Percentiles rank a stretch among this genome's conserved stretches.
Conservation (phyloP, 768 basidiomycete species). For the Ramaria sp. region DNA sequence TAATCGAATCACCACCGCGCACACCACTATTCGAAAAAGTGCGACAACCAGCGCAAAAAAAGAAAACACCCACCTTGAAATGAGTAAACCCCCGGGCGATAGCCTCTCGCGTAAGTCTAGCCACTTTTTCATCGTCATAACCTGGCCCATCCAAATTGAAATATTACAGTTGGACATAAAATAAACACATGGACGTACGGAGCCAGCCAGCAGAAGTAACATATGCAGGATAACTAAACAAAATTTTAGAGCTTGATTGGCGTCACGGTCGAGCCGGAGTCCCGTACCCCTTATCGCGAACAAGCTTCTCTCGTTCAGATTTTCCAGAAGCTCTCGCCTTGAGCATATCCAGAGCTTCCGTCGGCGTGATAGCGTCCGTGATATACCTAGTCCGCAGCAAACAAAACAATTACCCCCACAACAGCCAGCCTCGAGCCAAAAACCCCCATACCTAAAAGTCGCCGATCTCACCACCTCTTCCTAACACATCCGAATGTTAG, state of each 20-base stretch:
- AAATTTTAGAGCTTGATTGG: neutral
- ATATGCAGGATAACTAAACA: conserved; percentile 76
- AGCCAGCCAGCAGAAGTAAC: conserved; percentile 93
- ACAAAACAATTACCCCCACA: too few relatives aligned
- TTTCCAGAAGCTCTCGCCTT: conserved; percentile 25
- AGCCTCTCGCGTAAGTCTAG: conserved; percentile 76
- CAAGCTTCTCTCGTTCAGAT: conserved; percentile 25
- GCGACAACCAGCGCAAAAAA: neutral
- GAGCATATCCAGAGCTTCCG: conserved; percentile 30
- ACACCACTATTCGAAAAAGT: neutral
- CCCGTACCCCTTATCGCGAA: conserved; percentile 15
- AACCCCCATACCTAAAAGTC: conserved; percentile 53
- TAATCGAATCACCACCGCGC: neutral
- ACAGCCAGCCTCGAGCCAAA: neutral
- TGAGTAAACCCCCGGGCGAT: conserved; percentile 87
- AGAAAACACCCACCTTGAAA: conserved; percentile 50
- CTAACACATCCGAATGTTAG: conserved; percentile 22
- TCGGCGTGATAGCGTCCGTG: conserved; percentile 31
- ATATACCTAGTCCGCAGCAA: conserved; percentile 17
- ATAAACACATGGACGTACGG: conserved; percentile 26
- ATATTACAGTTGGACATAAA: neutral
- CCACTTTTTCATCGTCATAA: conserved; percentile 88
- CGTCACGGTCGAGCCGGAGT: neutral
- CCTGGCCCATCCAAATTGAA: conserved; percentile 31
- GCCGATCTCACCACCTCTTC: conserved; percentile 70